These are phyloP conservation scores for Saccharomyces hybrid DNA, from an alignment of 1,139 yeast species.

Conservation along the genomic window DNA sequence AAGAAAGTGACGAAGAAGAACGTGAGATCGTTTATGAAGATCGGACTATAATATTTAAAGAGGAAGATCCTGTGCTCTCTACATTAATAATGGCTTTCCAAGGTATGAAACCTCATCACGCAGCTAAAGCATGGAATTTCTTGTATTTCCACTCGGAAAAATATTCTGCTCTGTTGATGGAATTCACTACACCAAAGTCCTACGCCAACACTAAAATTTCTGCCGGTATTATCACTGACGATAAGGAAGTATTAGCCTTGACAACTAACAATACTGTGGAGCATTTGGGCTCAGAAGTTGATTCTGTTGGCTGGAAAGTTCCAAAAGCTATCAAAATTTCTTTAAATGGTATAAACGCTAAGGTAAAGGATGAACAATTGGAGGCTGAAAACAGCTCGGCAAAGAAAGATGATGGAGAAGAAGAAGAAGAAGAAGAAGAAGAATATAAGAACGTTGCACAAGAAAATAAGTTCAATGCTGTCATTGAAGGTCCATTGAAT, in stretches of 20 bases:
- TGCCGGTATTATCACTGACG: constrained; percentile 63
- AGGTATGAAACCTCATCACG: constrained; percentile 99
- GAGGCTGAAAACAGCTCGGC: constrained; percentile 20
- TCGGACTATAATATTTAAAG: constrained; percentile 17
- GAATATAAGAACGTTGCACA: constrained; percentile 18
- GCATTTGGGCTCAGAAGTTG: constrained; percentile 54
- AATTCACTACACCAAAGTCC: constrained; percentile 87
- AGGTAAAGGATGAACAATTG: constrained; percentile 36
- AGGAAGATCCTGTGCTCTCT: constrained; percentile 43
- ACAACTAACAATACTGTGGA: constrained; percentile 58
- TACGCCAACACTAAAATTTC: constrained; percentile 79
- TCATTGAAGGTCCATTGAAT: constrained; percentile 48
- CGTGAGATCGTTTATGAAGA: constrained; percentile 16
- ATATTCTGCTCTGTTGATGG: constrained; percentile 79
- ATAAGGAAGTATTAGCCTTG: constrained; percentile 57
- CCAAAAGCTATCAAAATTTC: constrained; percentile 63
- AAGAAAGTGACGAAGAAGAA: constrained; percentile 10
- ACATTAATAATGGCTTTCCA: constrained; percentile 96
- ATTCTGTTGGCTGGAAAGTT: constrained; percentile 88
- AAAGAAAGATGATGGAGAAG: background rate
- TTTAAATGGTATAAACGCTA: constrained; percentile 43
- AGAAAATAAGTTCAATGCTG: constrained; percentile 30
- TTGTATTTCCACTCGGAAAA: constrained; percentile 76
- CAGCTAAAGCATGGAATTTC: constrained; percentile 96
- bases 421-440: constrained; percentile 10